Conservation (phyloP, 2,329 filamentous ascomycete species). For the Scopulariopsis brevicaulis region DNA sequence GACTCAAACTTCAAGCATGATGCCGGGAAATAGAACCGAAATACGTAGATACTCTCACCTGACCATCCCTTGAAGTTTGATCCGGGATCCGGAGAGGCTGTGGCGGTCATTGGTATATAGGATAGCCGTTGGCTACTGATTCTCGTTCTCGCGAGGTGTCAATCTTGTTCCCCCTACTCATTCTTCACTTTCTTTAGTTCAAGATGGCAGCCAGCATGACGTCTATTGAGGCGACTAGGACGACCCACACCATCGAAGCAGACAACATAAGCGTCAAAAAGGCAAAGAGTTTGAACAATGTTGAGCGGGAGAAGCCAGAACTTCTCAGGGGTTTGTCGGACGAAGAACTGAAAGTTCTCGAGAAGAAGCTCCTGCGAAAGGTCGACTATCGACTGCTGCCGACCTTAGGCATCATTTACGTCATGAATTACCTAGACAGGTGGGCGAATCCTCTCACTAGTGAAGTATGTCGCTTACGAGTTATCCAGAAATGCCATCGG, state of each 20-base stretch:
- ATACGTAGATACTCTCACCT: too few relatives aligned
- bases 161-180: too few relatives aligned
- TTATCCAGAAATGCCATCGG: constrained; percentile 28
- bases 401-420: constrained; percentile 52
- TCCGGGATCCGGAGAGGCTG: too few relatives aligned
- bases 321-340: constrained; percentile 25
- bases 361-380: constrained; percentile 45
- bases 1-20: not conserved
- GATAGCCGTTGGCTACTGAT: too few relatives aligned
- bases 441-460: constrained; percentile 1
- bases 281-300: not conserved
- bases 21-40: too few relatives aligned
- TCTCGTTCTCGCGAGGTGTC: too few relatives aligned
- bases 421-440: constrained; percentile 50
- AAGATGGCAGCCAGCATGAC: too few relatives aligned
- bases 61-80: too few relatives aligned
- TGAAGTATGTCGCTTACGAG: not conserved
- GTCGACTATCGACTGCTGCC: constrained; percentile 52
- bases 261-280: not conserved
- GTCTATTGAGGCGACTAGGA: not conserved
- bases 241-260: not conserved
- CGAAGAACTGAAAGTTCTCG: constrained; percentile 32
- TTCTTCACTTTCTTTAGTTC: too few relatives aligned
- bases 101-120: too few relatives aligned
- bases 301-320: constrained; percentile 9